Conservation (phyloP, 2,329 filamentous ascomycete genomes). For the Claviceps sp. region DNA sequence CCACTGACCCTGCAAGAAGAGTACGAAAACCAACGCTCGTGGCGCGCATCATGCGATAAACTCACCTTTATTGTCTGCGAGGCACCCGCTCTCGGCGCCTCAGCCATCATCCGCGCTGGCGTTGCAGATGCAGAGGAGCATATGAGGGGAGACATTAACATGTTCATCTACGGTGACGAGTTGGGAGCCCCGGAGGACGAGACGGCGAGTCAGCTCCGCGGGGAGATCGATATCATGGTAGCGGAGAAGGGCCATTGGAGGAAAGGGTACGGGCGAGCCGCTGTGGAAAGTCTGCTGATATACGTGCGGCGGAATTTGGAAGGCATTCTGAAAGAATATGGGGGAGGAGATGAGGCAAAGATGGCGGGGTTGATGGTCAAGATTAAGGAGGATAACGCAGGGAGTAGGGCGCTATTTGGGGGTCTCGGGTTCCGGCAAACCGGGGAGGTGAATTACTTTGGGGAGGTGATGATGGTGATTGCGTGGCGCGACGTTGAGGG, state of each 20-base stretch:
- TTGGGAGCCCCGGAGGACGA: conserved; percentile 2
- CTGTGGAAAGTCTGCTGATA: conserved; percentile 53
- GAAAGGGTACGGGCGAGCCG: conserved; percentile 50
- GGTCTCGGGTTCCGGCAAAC: conserved; percentile 37
- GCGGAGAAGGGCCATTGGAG: conserved; percentile 45
- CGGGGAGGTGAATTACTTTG: conserved; percentile 46
- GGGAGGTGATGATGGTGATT: conserved; percentile 40
- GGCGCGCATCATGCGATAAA: conserved; percentile 73
- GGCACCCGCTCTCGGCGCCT: conserved; percentile 10
- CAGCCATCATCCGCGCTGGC: conserved; percentile 16
- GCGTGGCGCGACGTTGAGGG: conserved; percentile 15
- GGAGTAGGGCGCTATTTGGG: conserved; percentile 37
- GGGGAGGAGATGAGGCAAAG: conserved; percentile 4
- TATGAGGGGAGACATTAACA: conserved; percentile 66
- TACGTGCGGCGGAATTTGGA: conserved; percentile 47
- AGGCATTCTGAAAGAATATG: conserved; percentile 38
- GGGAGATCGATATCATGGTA: conserved; percentile 82
- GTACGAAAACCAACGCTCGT: conserved; percentile 80
- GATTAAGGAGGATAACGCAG: conserved; percentile 41
- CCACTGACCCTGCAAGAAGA: conserved; percentile 69
- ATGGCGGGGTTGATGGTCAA: conserved; percentile 37
- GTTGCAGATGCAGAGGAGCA: conserved; percentile 37
- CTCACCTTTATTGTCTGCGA: conserved; percentile 80
- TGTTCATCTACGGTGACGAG: conserved; percentile 50
- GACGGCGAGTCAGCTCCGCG: conserved; percentile 29